Evolutionary conservation across 2,329 filamentous ascomycete species (phyloP), one percentile per base, ranked within the genome.

Genomic region (Oidium heveae): DNA sequence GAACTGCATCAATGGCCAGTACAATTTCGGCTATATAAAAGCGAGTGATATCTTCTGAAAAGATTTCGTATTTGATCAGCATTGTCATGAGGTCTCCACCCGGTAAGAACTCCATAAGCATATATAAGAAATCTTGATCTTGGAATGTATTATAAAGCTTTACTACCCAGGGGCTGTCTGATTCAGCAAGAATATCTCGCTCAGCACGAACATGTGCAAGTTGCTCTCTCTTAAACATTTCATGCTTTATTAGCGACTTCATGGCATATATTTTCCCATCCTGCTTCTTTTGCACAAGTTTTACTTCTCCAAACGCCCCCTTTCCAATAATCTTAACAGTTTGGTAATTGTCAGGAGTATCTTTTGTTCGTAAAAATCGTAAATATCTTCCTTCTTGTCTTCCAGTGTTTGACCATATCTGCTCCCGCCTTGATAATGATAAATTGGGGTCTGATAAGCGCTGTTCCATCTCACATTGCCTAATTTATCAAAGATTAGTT

Each of bases 211-310:
- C 91, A 70, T 98, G 91, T 18, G 91, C 91, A 57, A 98, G 73
- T 68, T 98, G 91, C 66, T 98, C 91, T 70, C 94, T 95, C 72
- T 94, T 95, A 73, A 95, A 95, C 91, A 98, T 98, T 69, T 98
- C 91, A 52, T 86, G 87, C 74, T 98, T 98, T 69, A 98, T 86
- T 61, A 98, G 74, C 49, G 89, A 96, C 73, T 98, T 98, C 74
- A 98, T 83, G 57, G 91, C 91, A 64, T 96, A 98, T 59, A 98
- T 88, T 70, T 94, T 94, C 69, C 86, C 86, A 64, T 96, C 91
- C 54, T 85, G 80, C 74, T 88, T 94, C 71, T 94, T 86, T 71
- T 94, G 88, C 56, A 98, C 91, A 58, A 98, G 75, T 71, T 94
- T 94, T 63, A 98, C 91, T 69, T 98, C 91, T 67, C 91, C 91